These are phyloP conservation scores for Bolboschoenus planiculmis DNA, from an alignment of 176 grass and related monocot genomes.

Conservation along the genomic window DNA sequence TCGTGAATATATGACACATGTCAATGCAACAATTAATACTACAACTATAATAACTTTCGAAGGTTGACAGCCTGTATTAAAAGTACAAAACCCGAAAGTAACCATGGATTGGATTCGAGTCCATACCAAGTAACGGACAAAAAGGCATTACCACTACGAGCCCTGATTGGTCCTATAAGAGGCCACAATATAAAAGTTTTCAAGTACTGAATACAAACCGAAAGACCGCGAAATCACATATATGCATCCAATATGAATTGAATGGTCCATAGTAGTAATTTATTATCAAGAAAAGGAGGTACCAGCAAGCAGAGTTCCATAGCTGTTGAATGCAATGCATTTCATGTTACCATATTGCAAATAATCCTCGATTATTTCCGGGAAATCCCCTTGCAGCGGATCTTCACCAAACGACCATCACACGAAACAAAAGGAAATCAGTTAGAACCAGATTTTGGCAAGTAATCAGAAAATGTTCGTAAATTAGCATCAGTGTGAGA, in stretches of 20 bases:
- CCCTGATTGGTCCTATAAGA: background rate
- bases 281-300: constrained; percentile 13
- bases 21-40: background rate
- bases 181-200: background rate
- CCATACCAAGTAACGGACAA: background rate
- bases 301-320: constrained; percentile 95
- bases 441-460: constrained; percentile 20
- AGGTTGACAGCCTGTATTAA: background rate
- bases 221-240: background rate
- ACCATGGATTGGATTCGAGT: background rate
- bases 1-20: background rate
- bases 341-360: constrained; percentile 99
- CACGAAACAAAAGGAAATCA: constrained; percentile 12
- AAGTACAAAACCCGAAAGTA: background rate
- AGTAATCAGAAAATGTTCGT: background rate
- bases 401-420: constrained; percentile 46
- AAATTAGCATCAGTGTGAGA: background rate
- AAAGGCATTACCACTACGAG: background rate
- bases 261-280: background rate
- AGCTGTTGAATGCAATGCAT: constrained; percentile 91
- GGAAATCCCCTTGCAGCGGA: constrained; percentile 95
- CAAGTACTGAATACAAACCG: background rate
- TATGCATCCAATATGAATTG: background rate
- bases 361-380: constrained; percentile 95
- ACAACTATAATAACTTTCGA: background rate